Evolutionary conservation across 139 green algal genomes (phyloP).

Genomic region (Micromonas commoda): DNA sequence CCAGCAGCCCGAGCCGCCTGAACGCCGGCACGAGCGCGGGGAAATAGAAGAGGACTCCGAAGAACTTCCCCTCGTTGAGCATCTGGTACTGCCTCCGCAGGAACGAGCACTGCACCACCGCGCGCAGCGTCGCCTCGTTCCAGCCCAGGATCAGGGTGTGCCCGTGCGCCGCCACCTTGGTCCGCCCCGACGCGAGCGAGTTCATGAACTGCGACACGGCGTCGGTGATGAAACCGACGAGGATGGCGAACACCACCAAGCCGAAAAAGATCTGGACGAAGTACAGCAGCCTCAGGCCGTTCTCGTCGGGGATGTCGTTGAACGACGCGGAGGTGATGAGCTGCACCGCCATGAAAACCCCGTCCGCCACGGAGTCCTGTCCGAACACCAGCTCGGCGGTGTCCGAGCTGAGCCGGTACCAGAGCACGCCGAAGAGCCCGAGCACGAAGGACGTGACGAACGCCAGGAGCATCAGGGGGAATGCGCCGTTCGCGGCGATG

Average conservation of each 20-base stretch:
- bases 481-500: too few relatives aligned
- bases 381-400: too few relatives aligned
- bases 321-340: neutral
- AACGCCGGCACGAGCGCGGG: neutral
- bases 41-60: neutral
- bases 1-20: neutral
- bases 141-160: neutral
- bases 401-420: too few relatives aligned
- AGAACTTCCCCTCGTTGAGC: neutral
- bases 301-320: neutral
- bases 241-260: neutral
- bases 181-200: neutral
- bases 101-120: neutral
- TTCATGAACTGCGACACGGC: neutral
- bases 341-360: neutral
- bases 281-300: neutral
- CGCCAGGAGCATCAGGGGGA: too few relatives aligned
- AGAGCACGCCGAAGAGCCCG: too few relatives aligned
- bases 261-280: neutral
- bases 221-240: neutral
- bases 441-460: too few relatives aligned
- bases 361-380: neutral
- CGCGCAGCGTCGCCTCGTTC: neutral
- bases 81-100: neutral
- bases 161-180: neutral